Evolutionary conservation across 352 stramenopile genomes (phyloP), one percentile per base, ranked within the genome.

Genomic region (Globisporangium emineosum): DNA sequence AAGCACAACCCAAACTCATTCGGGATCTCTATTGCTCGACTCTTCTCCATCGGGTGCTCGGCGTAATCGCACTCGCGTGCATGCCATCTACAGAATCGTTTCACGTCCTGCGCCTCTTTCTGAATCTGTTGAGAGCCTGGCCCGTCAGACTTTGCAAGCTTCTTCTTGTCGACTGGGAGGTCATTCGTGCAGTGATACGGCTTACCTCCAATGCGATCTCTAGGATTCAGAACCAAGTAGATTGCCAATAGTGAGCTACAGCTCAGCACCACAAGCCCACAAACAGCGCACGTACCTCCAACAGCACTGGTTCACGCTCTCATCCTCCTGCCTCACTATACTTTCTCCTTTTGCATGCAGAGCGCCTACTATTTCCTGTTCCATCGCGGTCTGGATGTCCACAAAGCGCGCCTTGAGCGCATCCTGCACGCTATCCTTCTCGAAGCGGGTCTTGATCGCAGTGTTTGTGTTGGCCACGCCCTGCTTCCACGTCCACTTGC

Each of bases 1-100:
- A 91, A 60, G 57, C 84, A 93, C 58, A 85, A 61, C 0, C 72
- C 84, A 7, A 70, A 65, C 29, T 81, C 77, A 57, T 93, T 93
- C 4, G 82, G 65, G 13, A 88, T 73, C 32, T 90, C 75, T 43
- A 90, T 86, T 6, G 43, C 71, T n/a, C 60, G 60, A 5, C 71
- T 83, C 10, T 63, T 68, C 19, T 88, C 77, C 54, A 85, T 77
- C 33, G 72, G 64, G 49, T 93, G 84, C 2, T 81, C 75, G 0
- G 42, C 45, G 49, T 68, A 62, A 13, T 37, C n/a, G 30, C 84
- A 93, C 47, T 83, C 76, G 15, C 70, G 68, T 0, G 65, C 67
- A 45, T 93, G 84, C 84, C 81, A 93, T 1, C 66, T 59, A 33
- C 84, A 93, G 12, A 76, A 64, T 0, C 65, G 65, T 30, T 53